Base-by-base conservation (phyloP, 1,284 basidiomycete species). In the Naganishia albida region DNA sequence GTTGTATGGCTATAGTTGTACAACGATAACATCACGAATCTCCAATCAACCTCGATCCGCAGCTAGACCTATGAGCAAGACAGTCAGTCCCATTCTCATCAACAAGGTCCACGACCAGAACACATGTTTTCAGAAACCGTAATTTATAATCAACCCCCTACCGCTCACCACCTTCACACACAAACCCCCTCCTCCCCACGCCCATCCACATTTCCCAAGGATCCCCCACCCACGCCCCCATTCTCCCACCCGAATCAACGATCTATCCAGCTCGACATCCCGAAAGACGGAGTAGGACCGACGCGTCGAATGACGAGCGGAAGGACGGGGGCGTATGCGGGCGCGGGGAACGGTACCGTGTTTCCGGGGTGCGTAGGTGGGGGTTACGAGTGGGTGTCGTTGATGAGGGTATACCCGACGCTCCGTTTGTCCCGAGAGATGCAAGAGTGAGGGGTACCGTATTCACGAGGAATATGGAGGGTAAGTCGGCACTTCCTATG, bases 401-500 rank as follows among this genome's bases (percentile, higher is more conserved):
- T 15, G 46, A 20, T 39, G 25, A 34, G 25, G 46, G 25, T 60
- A 60, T 60, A 46, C 28, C 44, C 16, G 18, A 12, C 28, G 10
- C 23, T n/a, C n/a, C n/a, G n/a, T 13, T 7, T 18, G 50, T 52
- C 50, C 28, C 50, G 50, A 38, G 30, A 15, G 50, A 52, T n/a
- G n/a, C n/a, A n/a, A 12, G 28, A 12, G 26, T n/a, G 28, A 38
- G 13, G 16, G 10, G 20, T 25, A 30, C 52, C 7, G 39, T 13
- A 38, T 42, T 39, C 54, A n/a, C 34, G 34, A 42, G 42, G 38
- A 60, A 49, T 10, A 38, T n/a, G 57, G 46, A 30, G 26, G 57
- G 57, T 60, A 28, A 60, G 34, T 60, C 57, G 57, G 57, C 57
- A 60, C 57, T 60, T 60, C 57, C 57, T 60, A 60, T 48, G 46